Base-by-base conservation (phyloP, 2,329 filamentous ascomycete species). In the Ophiostoma pallidulum region DNA sequence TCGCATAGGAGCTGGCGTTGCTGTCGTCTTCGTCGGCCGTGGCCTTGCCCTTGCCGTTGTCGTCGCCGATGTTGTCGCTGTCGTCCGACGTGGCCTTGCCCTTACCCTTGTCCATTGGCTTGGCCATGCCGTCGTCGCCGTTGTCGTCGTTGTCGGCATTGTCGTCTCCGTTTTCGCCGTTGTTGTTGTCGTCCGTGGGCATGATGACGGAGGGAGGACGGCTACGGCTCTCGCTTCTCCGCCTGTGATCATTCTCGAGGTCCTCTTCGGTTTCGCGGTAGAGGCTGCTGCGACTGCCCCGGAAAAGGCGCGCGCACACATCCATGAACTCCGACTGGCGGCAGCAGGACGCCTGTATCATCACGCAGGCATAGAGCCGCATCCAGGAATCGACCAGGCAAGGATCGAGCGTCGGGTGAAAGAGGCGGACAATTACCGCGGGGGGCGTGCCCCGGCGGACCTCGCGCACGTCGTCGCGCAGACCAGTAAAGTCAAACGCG, bases 381-480 rank as follows among this genome's bases (percentile, higher is more conserved):
- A 28, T 24, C 41, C 41, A 43, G 41, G 41, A 28, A 20, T 31
- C 9, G 8, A 22, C 29, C 29, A 43, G 32, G 13, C n/a, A 3
- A 2, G 41, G 41, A 26, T 43, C 41, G n/a, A 43, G 29, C 19
- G 31, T 43, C 5, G 29, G 12, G n/a, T 10, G 29, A 9, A 35
- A 35, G 13, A 43, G 7, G 13, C 41, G 41, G 10, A 24, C 31
- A 18, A 43, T 35, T 3, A 29, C 35, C 3, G 29, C 12, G 20
- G 33, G 41, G 19, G 33, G 19, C 29, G 8, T 13, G 14, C 20
- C 19, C 19, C 24, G 41, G 8, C 9, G 18, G 14, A 14, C 41
- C 14, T 41, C 39, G 16, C 31, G 41, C 41, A 43, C 41, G n/a
- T 43, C 41, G 9, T 35, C 16, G 29, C 41, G 29, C n/a, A 35